Conservation (phyloP, 2,329 filamentous ascomycete species). For the Epichloe brachyelytri region DNA sequence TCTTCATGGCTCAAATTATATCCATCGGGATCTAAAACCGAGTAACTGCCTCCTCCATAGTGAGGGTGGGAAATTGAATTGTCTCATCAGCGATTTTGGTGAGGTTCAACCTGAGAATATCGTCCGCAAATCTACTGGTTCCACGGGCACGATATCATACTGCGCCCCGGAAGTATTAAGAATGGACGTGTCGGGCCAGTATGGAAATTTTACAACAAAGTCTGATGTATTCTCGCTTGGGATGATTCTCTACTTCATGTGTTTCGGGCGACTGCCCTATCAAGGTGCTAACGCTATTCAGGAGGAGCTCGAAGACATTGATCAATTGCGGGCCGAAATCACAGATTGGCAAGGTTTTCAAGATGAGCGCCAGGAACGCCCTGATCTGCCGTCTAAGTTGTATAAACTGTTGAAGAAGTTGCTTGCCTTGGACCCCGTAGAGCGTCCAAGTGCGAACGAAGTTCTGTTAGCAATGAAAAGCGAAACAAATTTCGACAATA, state of each 20-base stretch:
- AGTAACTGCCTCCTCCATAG: conserved; percentile 86
- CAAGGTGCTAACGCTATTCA: conserved; percentile 69
- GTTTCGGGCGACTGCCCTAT: conserved; percentile 83
- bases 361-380: conserved; percentile 58
- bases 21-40: conserved; percentile 91
- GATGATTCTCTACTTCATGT: conserved; percentile 98
- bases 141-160: conserved; percentile 93
- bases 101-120: conserved; percentile 82
- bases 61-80: conserved; percentile 56
- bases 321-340: conserved; percentile 75
- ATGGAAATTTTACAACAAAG: conserved; percentile 91
- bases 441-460: conserved; percentile 74
- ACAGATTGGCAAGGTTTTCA: conserved; percentile 77
- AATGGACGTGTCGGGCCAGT: conserved; percentile 53
- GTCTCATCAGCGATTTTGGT: conserved; percentile 94
- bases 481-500: conserved; percentile 38
- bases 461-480: conserved; percentile 68
- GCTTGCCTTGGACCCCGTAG: conserved; percentile 60
- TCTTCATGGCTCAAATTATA: conserved; percentile 81
- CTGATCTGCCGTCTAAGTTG: conserved; percentile 73
- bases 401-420: conserved; percentile 76
- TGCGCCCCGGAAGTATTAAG: conserved; percentile 89
- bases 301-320: conserved; percentile 86
- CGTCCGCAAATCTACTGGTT: conserved; percentile 76
- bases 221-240: conserved; percentile 97